Conservation (phyloP, 495 filamentous ascomycete genomes). For the Penicillium egyptiacum region DNA sequence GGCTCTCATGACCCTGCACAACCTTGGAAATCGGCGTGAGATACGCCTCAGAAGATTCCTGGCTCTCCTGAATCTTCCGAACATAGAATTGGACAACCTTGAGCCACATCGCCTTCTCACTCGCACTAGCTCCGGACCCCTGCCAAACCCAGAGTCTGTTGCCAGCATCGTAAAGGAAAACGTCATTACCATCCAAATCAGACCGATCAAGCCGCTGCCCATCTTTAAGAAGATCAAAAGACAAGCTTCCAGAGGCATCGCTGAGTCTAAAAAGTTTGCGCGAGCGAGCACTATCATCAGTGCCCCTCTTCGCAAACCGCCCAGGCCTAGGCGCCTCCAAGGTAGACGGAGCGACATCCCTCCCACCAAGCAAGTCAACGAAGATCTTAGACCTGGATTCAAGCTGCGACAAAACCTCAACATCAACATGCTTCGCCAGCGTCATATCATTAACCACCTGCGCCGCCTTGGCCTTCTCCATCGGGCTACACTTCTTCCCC, state of each 20-base stretch:
- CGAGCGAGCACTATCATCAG: slow-evolving; percentile 22
- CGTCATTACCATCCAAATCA: slow-evolving; percentile 55
- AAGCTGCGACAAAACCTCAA: slow-evolving; percentile 59
- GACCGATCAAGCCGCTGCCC: slow-evolving; percentile 35
- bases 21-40: slow-evolving; percentile 55
- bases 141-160: slow-evolving; percentile 61
- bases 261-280: slow-evolving; percentile 56
- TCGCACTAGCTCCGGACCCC: slow-evolving; percentile 51
- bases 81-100: slow-evolving; percentile 57
- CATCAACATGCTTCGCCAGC: slow-evolving; percentile 58
- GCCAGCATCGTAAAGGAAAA: slow-evolving; percentile 58
- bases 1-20: slow-evolving; percentile 52
- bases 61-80: slow-evolving; percentile 43
- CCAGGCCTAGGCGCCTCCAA: slow-evolving; percentile 44
- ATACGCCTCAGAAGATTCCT: slow-evolving; percentile 37
- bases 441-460: slow-evolving; percentile 64
- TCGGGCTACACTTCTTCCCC: slow-evolving; percentile 59
- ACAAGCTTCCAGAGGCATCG: slow-evolving; percentile 52
- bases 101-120: slow-evolving; percentile 58
- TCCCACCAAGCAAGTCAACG: slow-evolving; percentile 56
- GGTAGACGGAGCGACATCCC: slow-evolving; percentile 32
- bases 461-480: slow-evolving; percentile 64
- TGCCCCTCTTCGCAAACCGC: slow-evolving; percentile 24
- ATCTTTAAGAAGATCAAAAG: slow-evolving; percentile 55
- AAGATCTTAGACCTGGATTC: slow-evolving; percentile 54